Percentiles rank a stretch among this genome's conserved stretches.
Evolutionary conservation across 2,329 filamentous ascomycete genomes (phyloP).

Genomic region (Sarocladiaceae sp.): DNA sequence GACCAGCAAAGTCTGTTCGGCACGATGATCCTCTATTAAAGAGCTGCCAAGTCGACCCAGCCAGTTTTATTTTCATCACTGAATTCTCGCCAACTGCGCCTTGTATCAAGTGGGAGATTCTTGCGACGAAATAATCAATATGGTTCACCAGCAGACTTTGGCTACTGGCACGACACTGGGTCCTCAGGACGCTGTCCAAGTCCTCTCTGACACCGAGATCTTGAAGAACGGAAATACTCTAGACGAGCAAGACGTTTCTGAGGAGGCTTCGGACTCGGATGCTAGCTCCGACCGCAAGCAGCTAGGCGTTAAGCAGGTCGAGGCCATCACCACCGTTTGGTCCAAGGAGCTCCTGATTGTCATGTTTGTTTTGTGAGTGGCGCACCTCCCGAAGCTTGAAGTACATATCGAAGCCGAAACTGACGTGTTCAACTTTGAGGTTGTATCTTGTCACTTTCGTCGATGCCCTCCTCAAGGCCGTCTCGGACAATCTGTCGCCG

Average conservation of each 20-base stretch:
- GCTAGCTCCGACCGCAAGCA: slow-evolving; percentile 22
- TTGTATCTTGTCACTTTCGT: slow-evolving; percentile 33
- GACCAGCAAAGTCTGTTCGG: too few species aligned
- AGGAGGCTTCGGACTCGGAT: background rate
- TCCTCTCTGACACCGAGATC: too few species aligned
- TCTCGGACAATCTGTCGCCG: slow-evolving; percentile 46
- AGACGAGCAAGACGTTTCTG: background rate
- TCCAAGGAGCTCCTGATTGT: slow-evolving; percentile 25
- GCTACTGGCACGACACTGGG: too few species aligned
- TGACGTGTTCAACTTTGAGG: slow-evolving; percentile 18
- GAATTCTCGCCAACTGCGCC: too few species aligned
- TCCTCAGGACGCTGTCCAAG: too few species aligned
- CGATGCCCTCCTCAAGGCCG: slow-evolving; percentile 27
- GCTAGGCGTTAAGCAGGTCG: slow-evolving; percentile 29
- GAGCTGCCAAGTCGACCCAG: too few species aligned
- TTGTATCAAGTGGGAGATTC: too few species aligned
- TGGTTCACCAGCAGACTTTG: too few species aligned
- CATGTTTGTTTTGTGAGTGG: slow-evolving; percentile 31
- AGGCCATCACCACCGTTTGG: slow-evolving; percentile 34
- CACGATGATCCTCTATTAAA: too few species aligned
- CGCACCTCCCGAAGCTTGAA: background rate
- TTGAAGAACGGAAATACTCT: background rate
- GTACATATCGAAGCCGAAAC: background rate
- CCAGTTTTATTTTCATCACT: too few species aligned
- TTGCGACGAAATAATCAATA: too few species aligned